Conservation (phyloP, 164 flowering plant genomes). For the Houttuynia cordata region DNA sequence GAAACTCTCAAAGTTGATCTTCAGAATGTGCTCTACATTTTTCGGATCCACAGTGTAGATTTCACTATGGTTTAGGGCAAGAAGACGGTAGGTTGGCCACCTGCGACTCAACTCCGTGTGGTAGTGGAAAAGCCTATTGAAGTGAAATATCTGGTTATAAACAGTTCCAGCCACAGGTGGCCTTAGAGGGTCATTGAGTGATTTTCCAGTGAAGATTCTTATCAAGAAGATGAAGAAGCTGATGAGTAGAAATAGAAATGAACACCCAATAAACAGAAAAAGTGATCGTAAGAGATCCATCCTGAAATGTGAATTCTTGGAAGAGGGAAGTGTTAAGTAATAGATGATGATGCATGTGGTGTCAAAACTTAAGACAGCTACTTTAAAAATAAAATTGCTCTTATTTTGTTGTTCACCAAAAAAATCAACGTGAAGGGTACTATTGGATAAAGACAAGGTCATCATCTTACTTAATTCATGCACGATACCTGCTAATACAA, state of each 20-base stretch:
- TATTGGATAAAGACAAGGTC: no score
- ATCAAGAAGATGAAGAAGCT: constrained; percentile 29
- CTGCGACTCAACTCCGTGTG: constrained; percentile 26
- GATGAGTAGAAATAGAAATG: constrained; percentile 13
- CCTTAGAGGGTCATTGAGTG: constrained; percentile 6
- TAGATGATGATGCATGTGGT: no score
- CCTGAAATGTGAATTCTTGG: constrained; percentile 5
- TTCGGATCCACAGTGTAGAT: constrained; percentile 41
- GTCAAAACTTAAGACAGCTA: no score
- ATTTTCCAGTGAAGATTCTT: constrained; percentile 12
- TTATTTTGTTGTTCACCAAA: no score
- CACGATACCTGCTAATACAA: no score
- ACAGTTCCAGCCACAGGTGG: constrained; percentile 28
- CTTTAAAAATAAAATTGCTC: no score
- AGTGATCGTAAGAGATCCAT: constrained; percentile 19
- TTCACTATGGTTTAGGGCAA: constrained; percentile 29
- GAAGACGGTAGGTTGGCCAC: constrained; percentile 42
- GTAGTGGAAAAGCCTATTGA: constrained; percentile 39
- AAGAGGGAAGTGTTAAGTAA: no score
- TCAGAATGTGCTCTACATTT: constrained; percentile 54
- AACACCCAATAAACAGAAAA: constrained; percentile 4
- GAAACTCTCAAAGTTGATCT: constrained; percentile 38
- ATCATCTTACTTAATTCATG: no score
- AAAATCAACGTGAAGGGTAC: no score
- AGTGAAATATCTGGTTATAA: constrained; percentile 22